A percentile compares a stretch with the other conserved stretches of the same genome.
Conservation (phyloP, 163 green algal genomes). For the Trebouxia gelatinosa region DNA sequence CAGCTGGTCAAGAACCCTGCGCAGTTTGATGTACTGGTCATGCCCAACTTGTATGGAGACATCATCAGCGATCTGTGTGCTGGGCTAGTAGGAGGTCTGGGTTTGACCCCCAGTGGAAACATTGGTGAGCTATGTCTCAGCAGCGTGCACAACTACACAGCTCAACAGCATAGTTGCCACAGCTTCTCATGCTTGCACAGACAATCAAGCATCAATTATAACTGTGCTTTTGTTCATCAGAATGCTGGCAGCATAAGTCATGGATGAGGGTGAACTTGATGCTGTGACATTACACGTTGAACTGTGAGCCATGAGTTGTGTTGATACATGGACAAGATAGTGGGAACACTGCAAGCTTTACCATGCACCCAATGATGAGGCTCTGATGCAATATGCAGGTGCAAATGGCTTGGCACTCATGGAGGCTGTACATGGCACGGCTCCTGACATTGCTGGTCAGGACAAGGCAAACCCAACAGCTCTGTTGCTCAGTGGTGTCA, state of each 20-base stretch:
- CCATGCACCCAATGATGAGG: too few species aligned
- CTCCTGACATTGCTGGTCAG: conserved; percentile 94
- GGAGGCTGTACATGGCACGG: conserved; percentile 96
- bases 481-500: conserved; percentile 83
- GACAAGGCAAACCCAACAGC: conserved; percentile 95
- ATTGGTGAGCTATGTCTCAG: conserved; percentile 81
- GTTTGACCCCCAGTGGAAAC: conserved; percentile 91
- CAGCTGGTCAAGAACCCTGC: conserved; percentile 80
- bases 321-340: too few species aligned
- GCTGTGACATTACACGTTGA: too few species aligned
- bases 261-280: too few species aligned
- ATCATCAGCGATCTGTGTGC: conserved; percentile 97
- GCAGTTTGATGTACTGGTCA: conserved; percentile 95
- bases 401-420: conserved; percentile 85
- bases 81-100: conserved; percentile 94
- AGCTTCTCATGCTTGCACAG: too few species aligned
- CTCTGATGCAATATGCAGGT: conserved; percentile 56
- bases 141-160: too few species aligned
- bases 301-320: too few species aligned
- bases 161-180: too few species aligned
- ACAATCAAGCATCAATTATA: too few species aligned
- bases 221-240: too few species aligned
- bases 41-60: conserved; percentile 98
- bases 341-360: too few species aligned
- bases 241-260: too few species aligned